Percentiles rank a stretch among this genome's conserved stretches.
These are phyloP conservation scores for Astrephomene gubernaculifera DNA, from an alignment of 139 green algal species.

Conservation along the genomic window DNA sequence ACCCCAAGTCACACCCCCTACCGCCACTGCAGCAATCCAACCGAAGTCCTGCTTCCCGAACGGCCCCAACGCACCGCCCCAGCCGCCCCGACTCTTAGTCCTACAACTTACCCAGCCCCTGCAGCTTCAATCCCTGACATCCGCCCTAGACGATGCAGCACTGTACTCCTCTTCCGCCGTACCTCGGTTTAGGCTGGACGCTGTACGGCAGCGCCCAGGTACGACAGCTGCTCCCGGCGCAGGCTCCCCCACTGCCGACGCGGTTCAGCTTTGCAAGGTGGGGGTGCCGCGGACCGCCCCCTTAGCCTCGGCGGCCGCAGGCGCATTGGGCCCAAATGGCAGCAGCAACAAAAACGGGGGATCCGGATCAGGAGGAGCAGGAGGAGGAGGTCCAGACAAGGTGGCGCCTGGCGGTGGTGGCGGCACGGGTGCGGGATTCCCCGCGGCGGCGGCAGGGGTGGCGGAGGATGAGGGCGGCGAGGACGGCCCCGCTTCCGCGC, in stretches of 20 bases:
- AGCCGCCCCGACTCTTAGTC: neutral
- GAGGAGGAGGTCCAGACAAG: no score
- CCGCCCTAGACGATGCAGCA: neutral
- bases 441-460: neutral
- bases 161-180: neutral
- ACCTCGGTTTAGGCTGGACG: no score
- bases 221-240: neutral
- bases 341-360: no score
- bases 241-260: neutral
- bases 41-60: no score
- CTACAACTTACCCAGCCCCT: slow-evolving; percentile 4
- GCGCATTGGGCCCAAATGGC: no score
- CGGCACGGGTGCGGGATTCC: neutral
- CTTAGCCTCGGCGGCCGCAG: neutral
- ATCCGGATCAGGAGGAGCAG: no score
- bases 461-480: slow-evolving; percentile 2
- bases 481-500: neutral
- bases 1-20: no score
- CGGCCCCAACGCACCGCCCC: no score
- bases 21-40: no score
- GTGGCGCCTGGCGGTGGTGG: no score
- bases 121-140: neutral
- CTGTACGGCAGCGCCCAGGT: neutral
- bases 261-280: slow-evolving; percentile 38
- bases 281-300: neutral